Conservation (phyloP, 441 rosid genomes). For the Gossypium lobatum region DNA sequence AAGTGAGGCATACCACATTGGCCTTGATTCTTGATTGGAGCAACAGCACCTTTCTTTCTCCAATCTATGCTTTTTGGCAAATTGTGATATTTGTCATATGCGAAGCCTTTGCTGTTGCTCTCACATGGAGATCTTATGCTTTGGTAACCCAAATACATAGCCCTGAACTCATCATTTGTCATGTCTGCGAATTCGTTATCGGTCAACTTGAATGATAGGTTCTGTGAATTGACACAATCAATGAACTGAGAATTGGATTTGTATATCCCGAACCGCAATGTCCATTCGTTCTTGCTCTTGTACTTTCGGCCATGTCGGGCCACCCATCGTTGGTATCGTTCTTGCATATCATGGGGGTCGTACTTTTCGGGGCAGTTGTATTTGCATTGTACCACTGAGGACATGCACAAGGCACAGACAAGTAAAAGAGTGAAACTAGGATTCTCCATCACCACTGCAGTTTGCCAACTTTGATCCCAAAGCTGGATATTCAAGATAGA, state of each 20-base stretch:
- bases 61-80: constrained; percentile 52
- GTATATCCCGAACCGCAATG: constrained; percentile 60
- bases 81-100: not conserved
- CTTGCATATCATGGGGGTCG: constrained; percentile 23
- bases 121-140: not conserved
- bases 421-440: constrained; percentile 23
- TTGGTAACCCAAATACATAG: constrained; percentile 39
- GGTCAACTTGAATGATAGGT: constrained; percentile 53
- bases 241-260: constrained; percentile 53
- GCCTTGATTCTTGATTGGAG: constrained; percentile 70
- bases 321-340: constrained; percentile 61
- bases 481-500: not conserved
- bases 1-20: constrained; percentile 46
- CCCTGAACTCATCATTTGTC: constrained; percentile 65
- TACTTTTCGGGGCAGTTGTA: constrained; percentile 11
- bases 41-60: constrained; percentile 67
- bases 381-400: constrained; percentile 20
- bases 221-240: constrained; percentile 53
- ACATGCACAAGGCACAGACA: constrained; percentile 24
- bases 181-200: constrained; percentile 82
- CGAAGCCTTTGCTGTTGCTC: not conserved
- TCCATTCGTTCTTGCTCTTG: constrained; percentile 39
- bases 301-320: constrained; percentile 30
- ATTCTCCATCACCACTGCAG: constrained; percentile 17
- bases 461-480: constrained; percentile 11